A percentile compares a stretch with the other conserved stretches of the same genome.
Conservation (phyloP, 2,329 filamentous ascomycete genomes). For the Lachnum nothofagi region DNA sequence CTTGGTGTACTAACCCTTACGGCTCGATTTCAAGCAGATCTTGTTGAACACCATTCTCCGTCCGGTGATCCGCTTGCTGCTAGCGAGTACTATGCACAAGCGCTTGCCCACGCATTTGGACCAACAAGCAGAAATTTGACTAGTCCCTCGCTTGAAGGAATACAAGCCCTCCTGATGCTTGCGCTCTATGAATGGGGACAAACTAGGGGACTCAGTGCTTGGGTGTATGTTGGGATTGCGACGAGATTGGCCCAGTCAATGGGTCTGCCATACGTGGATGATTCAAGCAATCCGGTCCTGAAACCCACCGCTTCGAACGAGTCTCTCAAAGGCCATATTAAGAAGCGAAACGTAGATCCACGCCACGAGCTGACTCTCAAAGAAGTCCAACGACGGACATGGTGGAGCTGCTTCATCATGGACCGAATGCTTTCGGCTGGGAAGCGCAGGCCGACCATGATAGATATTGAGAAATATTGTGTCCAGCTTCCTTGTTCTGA, state of each 20-base stretch:
- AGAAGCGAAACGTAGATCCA: conserved; percentile 15
- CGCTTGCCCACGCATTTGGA: conserved; percentile 48
- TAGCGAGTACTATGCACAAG: conserved; percentile 60
- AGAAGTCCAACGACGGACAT: conserved; percentile 63
- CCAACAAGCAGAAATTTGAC: conserved; percentile 45
- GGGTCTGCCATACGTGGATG: conserved; percentile 54
- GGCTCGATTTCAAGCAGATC: conserved; percentile 58
- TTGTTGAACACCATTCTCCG: conserved; percentile 46
- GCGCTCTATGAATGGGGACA: conserved; percentile 68
- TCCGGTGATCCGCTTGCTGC: conserved; percentile 47
- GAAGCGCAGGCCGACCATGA: conserved; percentile 54
- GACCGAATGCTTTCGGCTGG: conserved; percentile 65
- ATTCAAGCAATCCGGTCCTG: conserved; percentile 19
- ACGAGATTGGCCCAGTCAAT: conserved; percentile 55
- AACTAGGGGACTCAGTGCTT: conserved; percentile 56
- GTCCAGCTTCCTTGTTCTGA: conserved; percentile 67
- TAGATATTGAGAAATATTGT: conserved; percentile 54
- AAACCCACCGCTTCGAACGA: conserved; percentile 17
- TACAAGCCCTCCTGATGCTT: conserved; percentile 66
- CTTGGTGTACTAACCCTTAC: conserved; percentile 65
- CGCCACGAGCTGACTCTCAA: conserved; percentile 48
- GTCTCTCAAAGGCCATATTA: conserved; percentile 30
- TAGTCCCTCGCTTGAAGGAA: conserved; percentile 54
- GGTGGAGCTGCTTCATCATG: conserved; percentile 70
- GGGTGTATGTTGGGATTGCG: conserved; percentile 61